phyloP scores from a whole-genome alignment of 768 basidiomycete genomes.

The Gymnopilus junonius region DNA sequence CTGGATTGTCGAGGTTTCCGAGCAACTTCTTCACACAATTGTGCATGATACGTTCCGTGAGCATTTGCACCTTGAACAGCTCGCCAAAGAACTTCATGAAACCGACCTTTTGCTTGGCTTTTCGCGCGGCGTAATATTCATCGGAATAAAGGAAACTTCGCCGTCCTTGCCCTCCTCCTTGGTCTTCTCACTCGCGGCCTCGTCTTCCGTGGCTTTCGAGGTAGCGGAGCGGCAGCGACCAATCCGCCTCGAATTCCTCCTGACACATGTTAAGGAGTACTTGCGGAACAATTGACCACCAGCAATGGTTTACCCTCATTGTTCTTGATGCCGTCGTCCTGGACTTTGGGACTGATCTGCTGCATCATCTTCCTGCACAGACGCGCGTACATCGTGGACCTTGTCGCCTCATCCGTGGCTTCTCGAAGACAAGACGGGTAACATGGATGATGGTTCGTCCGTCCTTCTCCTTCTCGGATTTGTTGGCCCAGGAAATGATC shows the following conservation, averaged over 20 bases:
- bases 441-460: slow-evolving; percentile 95
- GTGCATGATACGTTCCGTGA: slow-evolving; percentile 98
- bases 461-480: slow-evolving; percentile 88
- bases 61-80: slow-evolving; percentile 96
- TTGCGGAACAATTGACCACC: slow-evolving; percentile 96
- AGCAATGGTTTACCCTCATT: slow-evolving; percentile 83
- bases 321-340: slow-evolving; percentile 85
- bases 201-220: slow-evolving; percentile 82
- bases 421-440: slow-evolving; percentile 93
- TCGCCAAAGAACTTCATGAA: slow-evolving; percentile 98
- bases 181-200: slow-evolving; percentile 68
- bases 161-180: slow-evolving; percentile 50
- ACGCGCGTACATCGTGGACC: slow-evolving; percentile 97
- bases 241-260: slow-evolving; percentile 97
- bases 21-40: slow-evolving; percentile 96
- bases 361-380: slow-evolving; percentile 97
- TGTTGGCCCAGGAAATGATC: slow-evolving; percentile 95
- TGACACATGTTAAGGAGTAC: slow-evolving; percentile 98
- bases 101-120: slow-evolving; percentile 96
- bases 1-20: slow-evolving; percentile 91
- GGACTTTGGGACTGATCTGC: slow-evolving; percentile 83
- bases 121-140: slow-evolving; percentile 95
- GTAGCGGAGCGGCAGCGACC: slow-evolving; percentile 89
- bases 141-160: slow-evolving; percentile 85
- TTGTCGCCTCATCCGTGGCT: no score